Conservation (phyloP, 2,329 filamentous ascomycete genomes). For the Diplodia corticola region DNA sequence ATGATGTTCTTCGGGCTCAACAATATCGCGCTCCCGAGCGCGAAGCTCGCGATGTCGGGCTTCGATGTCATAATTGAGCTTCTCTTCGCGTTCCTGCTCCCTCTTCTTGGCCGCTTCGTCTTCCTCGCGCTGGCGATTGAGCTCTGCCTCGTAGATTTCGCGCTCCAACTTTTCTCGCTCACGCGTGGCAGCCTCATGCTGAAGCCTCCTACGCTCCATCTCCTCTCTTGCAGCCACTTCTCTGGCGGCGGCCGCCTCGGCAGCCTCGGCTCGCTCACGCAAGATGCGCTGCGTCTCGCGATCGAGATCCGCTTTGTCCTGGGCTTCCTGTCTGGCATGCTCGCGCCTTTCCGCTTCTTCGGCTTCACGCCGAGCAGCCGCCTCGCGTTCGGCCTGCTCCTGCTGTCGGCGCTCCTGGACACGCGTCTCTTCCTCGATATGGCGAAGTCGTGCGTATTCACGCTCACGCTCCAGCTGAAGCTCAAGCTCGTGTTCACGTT, state of each 20-base stretch:
- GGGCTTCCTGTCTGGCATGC: slow-evolving; percentile 29
- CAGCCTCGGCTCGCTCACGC: slow-evolving; percentile 30
- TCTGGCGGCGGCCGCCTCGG: slow-evolving; percentile 25
- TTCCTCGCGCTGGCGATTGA: slow-evolving; percentile 19
- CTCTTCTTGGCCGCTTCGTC: slow-evolving; percentile 25
- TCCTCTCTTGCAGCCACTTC: slow-evolving; percentile 32
- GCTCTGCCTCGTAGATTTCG: slow-evolving; percentile 23
- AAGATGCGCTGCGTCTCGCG: slow-evolving; percentile 37
- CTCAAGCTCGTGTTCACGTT: slow-evolving; percentile 28
- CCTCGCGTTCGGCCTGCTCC: slow-evolving; percentile 28
- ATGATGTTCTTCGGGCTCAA: slow-evolving; percentile 30
- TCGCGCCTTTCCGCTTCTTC: slow-evolving; percentile 29
- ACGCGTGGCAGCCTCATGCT: slow-evolving; percentile 24
- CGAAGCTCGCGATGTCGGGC: slow-evolving; percentile 37
- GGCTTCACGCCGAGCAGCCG: slow-evolving; percentile 25
- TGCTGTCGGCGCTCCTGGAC: slow-evolving; percentile 30
- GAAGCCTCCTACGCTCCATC: slow-evolving; percentile 27
- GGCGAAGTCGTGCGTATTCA: slow-evolving; percentile 17
- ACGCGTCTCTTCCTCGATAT: slow-evolving; percentile 25
- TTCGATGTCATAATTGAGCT: slow-evolving; percentile 26
- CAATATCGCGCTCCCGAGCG: slow-evolving; percentile 36
- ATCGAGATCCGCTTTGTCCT: slow-evolving; percentile 28
- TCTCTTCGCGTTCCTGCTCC: slow-evolving; percentile 29
- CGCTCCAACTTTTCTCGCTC: slow-evolving; percentile 29
- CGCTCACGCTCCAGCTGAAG: slow-evolving; percentile 22